Base-by-base conservation (phyloP, 2,329 filamentous ascomycete genomes). In the Moelleriella libera region DNA sequence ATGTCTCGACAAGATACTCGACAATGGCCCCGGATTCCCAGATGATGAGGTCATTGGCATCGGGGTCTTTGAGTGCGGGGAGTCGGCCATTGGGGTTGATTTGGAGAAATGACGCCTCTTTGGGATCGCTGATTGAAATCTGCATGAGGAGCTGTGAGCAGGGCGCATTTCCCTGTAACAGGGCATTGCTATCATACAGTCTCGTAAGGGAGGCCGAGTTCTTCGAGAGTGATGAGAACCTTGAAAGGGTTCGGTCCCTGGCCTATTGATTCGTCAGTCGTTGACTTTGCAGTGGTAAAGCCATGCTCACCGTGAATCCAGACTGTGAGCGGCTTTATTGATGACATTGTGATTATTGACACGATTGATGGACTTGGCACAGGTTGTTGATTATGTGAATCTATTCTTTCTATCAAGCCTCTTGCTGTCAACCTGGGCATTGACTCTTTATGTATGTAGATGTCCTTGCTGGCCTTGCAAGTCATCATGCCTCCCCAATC, bases 11-110 rank as follows among this genome's bases (percentile, higher is more conserved):
- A 30, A 62, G 45, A 49, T 62, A 61, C 45, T 61, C 58, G 45
- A 61, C 42, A 43, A 62, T 60, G 44, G 60, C 59, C 31, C 58
- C 57, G 1, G 54, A 59, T 41, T 56, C 54, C 53, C 53, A 59
- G 34, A 57, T 48, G 28, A 48, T 52, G 41, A 58, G 41, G 37
- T 51, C 50, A 30, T 55, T 59, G n/a, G 55, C 60, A 53, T 65
- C 65, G 31, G 61, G 63, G 46, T 66, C 64, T 30, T 57, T 46
- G 41, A 64, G 58, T 28, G 60, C 57, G 2, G 62, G 62, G 1
- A 63, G 50, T 1, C 62, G 58, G 10, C 63, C 62, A 47, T 66
- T 65, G 28, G 62, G 60, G 53, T 65, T 65, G 51, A 64, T 52
- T 40, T 52, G 50, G 31, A 52, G 39, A 44, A 51, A 61, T 12